Percentiles rank a stretch among this genome's conserved stretches.
These are phyloP conservation scores for Lepidium aucheri DNA, from an alignment of 345 rosid genomes.

Conservation along the genomic window DNA sequence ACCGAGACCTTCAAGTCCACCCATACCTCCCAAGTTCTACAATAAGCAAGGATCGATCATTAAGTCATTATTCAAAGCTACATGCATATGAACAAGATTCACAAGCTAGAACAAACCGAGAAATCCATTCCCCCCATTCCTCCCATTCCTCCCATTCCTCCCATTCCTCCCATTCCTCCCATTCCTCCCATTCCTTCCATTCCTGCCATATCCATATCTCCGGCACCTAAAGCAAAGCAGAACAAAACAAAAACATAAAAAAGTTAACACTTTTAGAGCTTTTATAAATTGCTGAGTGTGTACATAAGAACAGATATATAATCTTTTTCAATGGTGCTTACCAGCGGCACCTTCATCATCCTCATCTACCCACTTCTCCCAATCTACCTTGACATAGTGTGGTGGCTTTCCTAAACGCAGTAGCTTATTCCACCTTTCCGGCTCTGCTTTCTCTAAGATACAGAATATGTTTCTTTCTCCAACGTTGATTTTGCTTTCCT, in stretches of 20 bases:
- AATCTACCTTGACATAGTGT: conserved; percentile 75
- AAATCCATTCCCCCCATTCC: conserved; percentile 26
- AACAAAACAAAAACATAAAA: conserved; percentile 7
- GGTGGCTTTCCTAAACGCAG: conserved; percentile 58
- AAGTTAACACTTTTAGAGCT: background rate
- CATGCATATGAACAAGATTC: background rate
- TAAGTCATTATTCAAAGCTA: background rate
- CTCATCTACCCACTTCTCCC: conserved; percentile 97
- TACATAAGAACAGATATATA: background rate
- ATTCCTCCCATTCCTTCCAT: conserved; percentile 18
- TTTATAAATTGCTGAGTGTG: background rate
- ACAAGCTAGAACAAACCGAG: conserved; percentile 25
- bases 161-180: conserved; percentile 6
- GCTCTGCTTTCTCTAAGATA: conserved; percentile 68
- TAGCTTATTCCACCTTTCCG: conserved; percentile 69
- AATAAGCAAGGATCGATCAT: background rate
- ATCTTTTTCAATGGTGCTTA: background rate
- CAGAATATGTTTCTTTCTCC: conserved; percentile 71
- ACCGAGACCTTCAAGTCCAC: conserved; percentile 3
- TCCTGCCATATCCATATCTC: conserved; percentile 26
- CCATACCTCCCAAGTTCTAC: conserved; percentile 32
- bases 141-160: background rate
- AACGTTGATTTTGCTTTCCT: conserved; percentile 70
- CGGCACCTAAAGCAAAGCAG: conserved; percentile 32
- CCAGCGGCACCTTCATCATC: conserved; percentile 54